Conservation (phyloP, 257 asterid genomes). For the Lantana camara region DNA sequence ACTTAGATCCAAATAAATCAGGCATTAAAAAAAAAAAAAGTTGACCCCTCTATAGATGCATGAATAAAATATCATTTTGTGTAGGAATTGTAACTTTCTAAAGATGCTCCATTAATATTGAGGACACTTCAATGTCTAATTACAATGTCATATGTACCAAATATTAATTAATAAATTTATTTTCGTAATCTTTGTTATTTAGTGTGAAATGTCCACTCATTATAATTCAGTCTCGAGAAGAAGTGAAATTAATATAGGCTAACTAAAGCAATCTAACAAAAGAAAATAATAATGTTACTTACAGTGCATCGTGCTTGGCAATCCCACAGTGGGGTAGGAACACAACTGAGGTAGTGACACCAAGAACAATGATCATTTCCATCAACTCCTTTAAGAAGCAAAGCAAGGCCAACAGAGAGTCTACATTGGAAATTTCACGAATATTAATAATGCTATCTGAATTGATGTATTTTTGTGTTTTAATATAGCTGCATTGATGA, state of each 20-base stretch:
- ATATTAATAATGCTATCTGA: background rate
- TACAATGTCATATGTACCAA: too few relatives aligned
- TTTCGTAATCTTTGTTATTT: background rate
- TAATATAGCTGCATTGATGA: background rate
- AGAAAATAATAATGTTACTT: background rate
- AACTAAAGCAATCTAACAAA: background rate
- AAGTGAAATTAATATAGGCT: background rate
- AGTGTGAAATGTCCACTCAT: background rate
- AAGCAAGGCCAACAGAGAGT: slow-evolving; percentile 40
- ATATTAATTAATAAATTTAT: too few relatives aligned
- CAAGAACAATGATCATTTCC: slow-evolving; percentile 85
- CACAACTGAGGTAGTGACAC: slow-evolving; percentile 87
- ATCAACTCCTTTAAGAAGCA: slow-evolving; percentile 59
- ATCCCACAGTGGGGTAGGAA: slow-evolving; percentile 84
- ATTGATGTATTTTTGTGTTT: background rate
- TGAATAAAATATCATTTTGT: background rate
- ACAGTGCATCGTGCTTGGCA: slow-evolving; percentile 83
- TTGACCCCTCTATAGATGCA: too few relatives aligned
- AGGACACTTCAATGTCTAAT: too few relatives aligned
- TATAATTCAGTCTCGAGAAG: background rate
- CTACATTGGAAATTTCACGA: slow-evolving; percentile 34
- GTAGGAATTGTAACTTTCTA: background rate
- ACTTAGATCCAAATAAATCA: too few relatives aligned
- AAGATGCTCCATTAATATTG: background rate
- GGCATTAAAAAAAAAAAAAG: too few relatives aligned